A percentile compares a stretch with the other conserved stretches of the same genome.
Conservation (phyloP, 2,329 filamentous ascomycete genomes). For the Thielaviopsis euricoi region DNA sequence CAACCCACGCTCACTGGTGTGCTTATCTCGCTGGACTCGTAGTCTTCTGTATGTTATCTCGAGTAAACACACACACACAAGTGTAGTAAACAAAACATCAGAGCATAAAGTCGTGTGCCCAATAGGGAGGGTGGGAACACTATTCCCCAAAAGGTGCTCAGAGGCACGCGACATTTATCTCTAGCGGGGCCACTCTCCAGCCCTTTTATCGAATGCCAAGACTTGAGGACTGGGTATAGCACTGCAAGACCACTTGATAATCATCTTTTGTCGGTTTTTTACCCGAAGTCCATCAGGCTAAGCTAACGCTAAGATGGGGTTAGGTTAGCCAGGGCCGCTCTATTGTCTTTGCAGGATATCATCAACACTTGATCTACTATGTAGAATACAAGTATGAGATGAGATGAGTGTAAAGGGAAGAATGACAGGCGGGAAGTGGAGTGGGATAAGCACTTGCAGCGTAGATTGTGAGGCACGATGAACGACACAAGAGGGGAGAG, state of each 20-base stretch:
- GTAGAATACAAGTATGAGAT: no score
- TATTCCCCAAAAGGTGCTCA: not conserved
- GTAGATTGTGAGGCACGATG: no score
- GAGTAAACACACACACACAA: not conserved
- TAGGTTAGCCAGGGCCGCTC: not conserved
- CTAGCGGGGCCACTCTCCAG: not conserved
- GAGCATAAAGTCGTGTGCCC: not conserved
- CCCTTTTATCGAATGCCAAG: not conserved
- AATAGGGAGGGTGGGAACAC: not conserved
- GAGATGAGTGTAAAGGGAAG: no score
- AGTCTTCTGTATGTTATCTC: not conserved
- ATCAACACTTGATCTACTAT: no score
- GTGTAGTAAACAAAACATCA: not conserved
- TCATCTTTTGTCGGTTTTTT: not conserved
- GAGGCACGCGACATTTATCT: not conserved
- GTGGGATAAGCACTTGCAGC: no score
- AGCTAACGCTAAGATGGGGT: not conserved
- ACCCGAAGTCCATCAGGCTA: not conserved
- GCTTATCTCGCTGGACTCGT: no score
- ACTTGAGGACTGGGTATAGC: no score
- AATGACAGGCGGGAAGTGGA: no score
- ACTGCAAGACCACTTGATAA: not conserved
- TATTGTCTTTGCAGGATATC: not conserved
- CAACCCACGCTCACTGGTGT: not conserved
- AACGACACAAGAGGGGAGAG: no score